Base-by-base conservation (phyloP, 768 basidiomycete species). In the Cystoderma amianthinum region DNA sequence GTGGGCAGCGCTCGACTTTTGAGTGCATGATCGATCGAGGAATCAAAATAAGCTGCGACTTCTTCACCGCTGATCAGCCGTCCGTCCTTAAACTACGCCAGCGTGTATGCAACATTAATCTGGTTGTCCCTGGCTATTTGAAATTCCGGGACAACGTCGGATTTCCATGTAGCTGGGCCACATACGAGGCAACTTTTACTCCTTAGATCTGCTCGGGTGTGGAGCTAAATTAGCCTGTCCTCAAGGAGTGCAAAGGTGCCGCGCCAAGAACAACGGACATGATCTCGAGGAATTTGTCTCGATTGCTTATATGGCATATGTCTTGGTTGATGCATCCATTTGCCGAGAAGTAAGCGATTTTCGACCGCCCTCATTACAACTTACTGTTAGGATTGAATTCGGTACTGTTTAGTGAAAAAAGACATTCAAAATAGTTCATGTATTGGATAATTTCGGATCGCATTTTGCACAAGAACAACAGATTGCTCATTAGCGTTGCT, bases 1-100 rank as follows among this genome's bases (percentile, higher is more conserved):
- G n/a, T n/a, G 22, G 18, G 38, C 38, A 2, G 13, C 16, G 3
- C 20, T 13, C 13, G 24, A 19, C 13, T 12, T 12, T 13, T 13
- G 13, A 25, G 18, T 36, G 41, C n/a, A 35, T 44, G 45, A 54
- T 57, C 44, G 54, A 59, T 59, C 56, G 56, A 58, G 50, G 44
- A 45, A 33, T 48, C 45, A 50, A 61, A 60, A 59, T 61, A 63
- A 60, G 61, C 61, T 61, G 45, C 32, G 41, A 15, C 28, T 52
- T 57, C 51, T 51, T 51, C 47, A 48, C 30, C 51, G 15, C 15
- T 30, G 15, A n/a, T n/a, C n/a, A n/a, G n/a, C n/a, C n/a, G n/a
- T n/a, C n/a, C n/a, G n/a, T n/a, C n/a, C n/a, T n/a, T n/a, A n/a
- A n/a, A n/a, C n/a, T n/a, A n/a, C n/a, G n/a, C n/a, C n/a, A n/a